These are phyloP conservation scores for Leishmania major DNA, from an alignment of 208 protist genomes.

Conservation along the genomic window DNA sequence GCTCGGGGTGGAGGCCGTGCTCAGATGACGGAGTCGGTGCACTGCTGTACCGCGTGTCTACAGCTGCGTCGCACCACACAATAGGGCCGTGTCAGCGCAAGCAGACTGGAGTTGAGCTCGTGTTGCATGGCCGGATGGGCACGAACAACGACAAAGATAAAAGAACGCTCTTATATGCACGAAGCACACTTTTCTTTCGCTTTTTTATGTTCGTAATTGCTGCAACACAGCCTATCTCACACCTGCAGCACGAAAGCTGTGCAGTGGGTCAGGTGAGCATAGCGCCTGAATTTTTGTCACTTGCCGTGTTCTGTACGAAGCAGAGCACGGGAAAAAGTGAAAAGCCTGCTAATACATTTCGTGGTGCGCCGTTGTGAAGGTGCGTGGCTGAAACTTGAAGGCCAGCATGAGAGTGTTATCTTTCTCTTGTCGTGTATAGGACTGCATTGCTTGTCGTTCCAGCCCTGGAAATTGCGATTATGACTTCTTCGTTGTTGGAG, in stretches of 20 bases:
- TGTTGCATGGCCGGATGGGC: not conserved
- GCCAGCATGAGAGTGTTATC: not conserved
- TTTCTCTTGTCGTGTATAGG: not conserved
- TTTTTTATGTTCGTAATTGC: constrained; percentile 5
- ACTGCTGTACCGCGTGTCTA: not conserved
- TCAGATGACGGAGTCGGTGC: not conserved
- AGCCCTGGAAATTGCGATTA: not conserved
- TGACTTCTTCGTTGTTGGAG: not conserved
- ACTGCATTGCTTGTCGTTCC: not conserved
- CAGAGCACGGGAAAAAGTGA: not conserved
- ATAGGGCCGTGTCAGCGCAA: not conserved
- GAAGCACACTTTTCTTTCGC: not conserved
- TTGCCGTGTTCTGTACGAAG: not conserved
- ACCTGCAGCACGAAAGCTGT: not conserved
- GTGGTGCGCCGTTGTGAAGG: not conserved
- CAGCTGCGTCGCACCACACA: not conserved
- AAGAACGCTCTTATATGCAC: not conserved
- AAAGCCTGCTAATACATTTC: not conserved
- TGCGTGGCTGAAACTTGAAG: not conserved
- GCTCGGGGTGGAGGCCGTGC: not conserved
- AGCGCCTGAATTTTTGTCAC: not conserved
- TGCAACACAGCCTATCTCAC: not conserved
- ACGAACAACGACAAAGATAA: not conserved
- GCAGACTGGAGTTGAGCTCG: not conserved
- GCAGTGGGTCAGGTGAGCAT: not conserved